Conservation (phyloP, 331 rosid species). For the Prunus yedoensis region DNA sequence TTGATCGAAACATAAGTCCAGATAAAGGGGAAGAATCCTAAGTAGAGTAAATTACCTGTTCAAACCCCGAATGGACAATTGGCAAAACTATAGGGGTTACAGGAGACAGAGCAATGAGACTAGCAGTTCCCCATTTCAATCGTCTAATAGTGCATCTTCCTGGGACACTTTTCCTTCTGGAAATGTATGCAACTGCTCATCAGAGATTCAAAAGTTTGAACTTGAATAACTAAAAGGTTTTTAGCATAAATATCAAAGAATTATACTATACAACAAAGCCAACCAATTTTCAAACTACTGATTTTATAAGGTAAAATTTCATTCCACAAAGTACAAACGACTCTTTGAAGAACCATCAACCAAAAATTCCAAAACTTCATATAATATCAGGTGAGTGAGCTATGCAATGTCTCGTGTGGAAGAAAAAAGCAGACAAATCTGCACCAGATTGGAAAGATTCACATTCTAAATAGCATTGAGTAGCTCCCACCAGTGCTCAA, state of each 20-base stretch:
- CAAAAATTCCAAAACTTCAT: background rate
- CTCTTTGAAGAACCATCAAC: background rate
- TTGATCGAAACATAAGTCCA: background rate
- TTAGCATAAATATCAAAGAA: background rate
- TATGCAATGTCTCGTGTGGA: background rate
- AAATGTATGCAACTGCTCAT: conserved; percentile 76
- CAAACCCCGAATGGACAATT: conserved; percentile 76
- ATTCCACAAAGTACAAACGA: conserved; percentile 3
- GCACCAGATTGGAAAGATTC: background rate
- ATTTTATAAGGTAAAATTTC: background rate
- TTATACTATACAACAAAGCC: background rate
- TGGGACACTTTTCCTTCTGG: conserved; percentile 88
- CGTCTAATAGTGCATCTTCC: conserved; percentile 75
- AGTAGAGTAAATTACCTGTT: conserved; percentile 47
- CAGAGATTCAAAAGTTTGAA: conserved; percentile 14
- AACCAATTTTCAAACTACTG: background rate
- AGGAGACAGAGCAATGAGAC: conserved; percentile 87
- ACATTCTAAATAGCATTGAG: background rate
- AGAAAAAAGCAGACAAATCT: background rate
- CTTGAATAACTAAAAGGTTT: conserved; percentile 4
- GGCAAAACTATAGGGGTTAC: conserved; percentile 82
- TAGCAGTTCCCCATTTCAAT: conserved; percentile 95
- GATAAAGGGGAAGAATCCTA: background rate
- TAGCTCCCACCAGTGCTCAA: background rate
- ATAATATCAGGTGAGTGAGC: background rate